Evolutionary conservation across 768 basidiomycete species (phyloP), one percentile per base, ranked within the genome.

Genomic region (Chalciporus sphaerocephalus): DNA sequence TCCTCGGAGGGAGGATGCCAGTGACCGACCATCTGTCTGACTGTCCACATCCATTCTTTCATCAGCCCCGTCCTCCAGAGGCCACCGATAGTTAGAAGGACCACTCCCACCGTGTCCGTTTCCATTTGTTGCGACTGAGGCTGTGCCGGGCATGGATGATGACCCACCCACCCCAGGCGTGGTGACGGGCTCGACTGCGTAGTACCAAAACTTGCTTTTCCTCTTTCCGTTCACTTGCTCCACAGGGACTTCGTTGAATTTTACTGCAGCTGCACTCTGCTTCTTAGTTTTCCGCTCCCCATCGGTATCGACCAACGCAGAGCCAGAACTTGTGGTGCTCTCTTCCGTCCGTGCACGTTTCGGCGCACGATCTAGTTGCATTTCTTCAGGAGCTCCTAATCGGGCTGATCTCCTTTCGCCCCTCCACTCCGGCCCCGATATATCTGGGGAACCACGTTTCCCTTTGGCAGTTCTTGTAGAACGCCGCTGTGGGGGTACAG

Each of bases 151-250:
- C 20, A 38, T 36, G 15, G 52, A 44, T 39, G 56, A 54, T 44
- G 52, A 57, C 58, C n/a, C 40, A 23, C 40, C 40, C 20, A 36
- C 47, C 27, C 54, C 15, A 11, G 67, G 52, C 20, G 66, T 70
- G 7, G 75, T 64, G 35, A 77, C 56, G 1, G 87, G 85, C 55
- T 92, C 89, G 20, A 92, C 86, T 16, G 89, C 89, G 52, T 92
- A 92, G 35, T 85, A 84, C 88, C 89, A 90, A 62, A 83, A 91
- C 58, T 86, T 90, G 59, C 89, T 91, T 64, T 76, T 82, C 70
- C 87, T 91, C 70, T 84, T 88, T 50, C 88, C 87, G 25, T 78
- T 80, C 18, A 88, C 73, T 48, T 83, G 76, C 47, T 88, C 88
- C 60, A 88, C 52, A n/a, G 84, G 84, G 34, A 81, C 70, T 59